phyloP scores from a whole-genome alignment of 441 rosid species.

The Eutrema salsugineum region DNA sequence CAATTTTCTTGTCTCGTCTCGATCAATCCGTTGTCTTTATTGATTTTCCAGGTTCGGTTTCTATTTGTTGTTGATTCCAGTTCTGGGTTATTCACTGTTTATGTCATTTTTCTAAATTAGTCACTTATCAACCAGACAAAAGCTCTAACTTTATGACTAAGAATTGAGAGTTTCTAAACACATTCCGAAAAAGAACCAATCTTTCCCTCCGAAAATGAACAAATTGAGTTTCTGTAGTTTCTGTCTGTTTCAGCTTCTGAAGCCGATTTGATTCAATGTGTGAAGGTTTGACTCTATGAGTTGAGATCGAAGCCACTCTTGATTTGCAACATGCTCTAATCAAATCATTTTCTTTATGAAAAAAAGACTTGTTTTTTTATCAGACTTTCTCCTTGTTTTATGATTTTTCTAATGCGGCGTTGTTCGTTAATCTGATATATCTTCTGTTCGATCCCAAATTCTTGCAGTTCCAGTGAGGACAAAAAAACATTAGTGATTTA shows the following conservation, averaged over 20 bases:
- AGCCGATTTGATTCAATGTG: background rate
- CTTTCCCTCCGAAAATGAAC: background rate
- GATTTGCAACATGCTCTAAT: background rate
- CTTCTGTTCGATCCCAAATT: slow-evolving; percentile 2
- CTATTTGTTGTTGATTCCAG: background rate
- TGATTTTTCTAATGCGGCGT: background rate
- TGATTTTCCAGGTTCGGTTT: slow-evolving; percentile 12
- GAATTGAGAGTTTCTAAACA: background rate
- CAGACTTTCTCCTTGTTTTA: background rate
- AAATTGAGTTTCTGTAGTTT: background rate
- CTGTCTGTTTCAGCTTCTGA: background rate
- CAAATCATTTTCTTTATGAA: background rate
- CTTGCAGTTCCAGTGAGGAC: background rate
- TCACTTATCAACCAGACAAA: background rate
- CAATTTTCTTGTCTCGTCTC: background rate
- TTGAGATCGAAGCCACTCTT: slow-evolving; percentile 1
- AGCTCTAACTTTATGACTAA: background rate
- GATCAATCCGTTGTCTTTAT: background rate
- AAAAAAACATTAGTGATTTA: background rate
- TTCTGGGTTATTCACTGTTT: background rate
- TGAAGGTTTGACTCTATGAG: background rate
- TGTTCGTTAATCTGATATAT: background rate
- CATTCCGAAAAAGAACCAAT: background rate
- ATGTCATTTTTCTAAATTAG: background rate
- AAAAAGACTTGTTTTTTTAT: background rate